phyloP scores from a whole-genome alignment of 495 filamentous ascomycete species.

The Bathelium albidoporum region DNA sequence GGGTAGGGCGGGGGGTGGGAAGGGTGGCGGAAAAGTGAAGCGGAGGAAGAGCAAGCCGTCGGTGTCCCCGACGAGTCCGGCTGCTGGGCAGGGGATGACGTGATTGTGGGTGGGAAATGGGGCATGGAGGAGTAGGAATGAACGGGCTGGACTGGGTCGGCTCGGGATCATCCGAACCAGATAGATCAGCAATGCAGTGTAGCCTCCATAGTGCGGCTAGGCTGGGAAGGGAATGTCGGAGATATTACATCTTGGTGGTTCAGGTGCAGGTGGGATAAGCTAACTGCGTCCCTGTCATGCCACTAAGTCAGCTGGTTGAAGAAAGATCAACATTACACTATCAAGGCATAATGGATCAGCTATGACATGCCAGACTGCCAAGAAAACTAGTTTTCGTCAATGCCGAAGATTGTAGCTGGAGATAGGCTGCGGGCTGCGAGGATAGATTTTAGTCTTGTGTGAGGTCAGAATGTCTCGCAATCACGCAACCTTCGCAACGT shows the following conservation, averaged over 20 bases:
- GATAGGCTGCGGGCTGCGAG: too few species aligned
- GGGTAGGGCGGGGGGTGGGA: slow-evolving; percentile 20
- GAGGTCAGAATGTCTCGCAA: background rate
- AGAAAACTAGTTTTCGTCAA: background rate
- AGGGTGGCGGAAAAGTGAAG: slow-evolving; percentile 43
- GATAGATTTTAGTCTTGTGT: background rate
- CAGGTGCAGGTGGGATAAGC: background rate
- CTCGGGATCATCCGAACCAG: background rate
- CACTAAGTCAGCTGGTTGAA: background rate
- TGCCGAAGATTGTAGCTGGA: background rate
- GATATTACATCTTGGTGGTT: background rate
- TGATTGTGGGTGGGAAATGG: background rate
- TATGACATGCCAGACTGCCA: background rate
- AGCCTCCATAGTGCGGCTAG: background rate
- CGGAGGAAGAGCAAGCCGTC: slow-evolving; percentile 47
- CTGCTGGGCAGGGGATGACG: background rate
- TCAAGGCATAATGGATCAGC: background rate
- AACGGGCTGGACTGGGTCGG: background rate
- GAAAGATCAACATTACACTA: background rate
- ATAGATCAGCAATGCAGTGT: too few species aligned
- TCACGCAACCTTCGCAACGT: background rate
- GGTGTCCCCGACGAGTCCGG: background rate
- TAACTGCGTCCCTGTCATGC: background rate
- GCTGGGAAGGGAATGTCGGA: background rate
- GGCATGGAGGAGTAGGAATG: background rate